phyloP scores from a whole-genome alignment of 2,329 filamentous ascomycete species.

The Diaporthe sp. region DNA sequence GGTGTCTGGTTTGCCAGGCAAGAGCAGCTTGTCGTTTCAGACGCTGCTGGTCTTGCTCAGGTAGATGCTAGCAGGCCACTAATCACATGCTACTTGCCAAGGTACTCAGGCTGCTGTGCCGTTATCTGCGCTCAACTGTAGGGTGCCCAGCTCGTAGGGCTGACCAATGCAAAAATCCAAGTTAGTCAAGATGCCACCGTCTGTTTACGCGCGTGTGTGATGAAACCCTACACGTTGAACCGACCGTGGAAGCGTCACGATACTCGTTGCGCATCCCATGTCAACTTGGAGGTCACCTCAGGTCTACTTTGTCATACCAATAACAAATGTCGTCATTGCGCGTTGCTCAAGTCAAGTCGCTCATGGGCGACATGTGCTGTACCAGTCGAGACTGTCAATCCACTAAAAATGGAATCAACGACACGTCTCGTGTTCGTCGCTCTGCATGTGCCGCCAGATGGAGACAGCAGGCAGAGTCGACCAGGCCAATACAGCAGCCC shows the following conservation, averaged over 20 bases:
- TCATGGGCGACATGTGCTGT: neutral
- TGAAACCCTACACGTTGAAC: neutral
- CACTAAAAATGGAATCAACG: neutral
- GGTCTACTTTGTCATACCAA: neutral
- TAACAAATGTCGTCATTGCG: neutral
- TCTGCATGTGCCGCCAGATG: neutral
- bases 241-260: neutral
- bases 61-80: neutral
- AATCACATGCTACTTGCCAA: constrained; percentile 15
- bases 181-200: neutral
- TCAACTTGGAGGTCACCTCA: neutral
- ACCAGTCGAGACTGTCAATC: neutral
- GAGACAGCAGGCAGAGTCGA: neutral
- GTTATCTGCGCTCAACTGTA: neutral
- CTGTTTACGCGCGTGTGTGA: neutral
- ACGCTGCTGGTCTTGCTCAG: neutral
- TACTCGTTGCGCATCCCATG: too few relatives aligned
- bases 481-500: neutral
- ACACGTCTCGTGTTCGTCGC: neutral
- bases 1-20: neutral
- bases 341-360: neutral
- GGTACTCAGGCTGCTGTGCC: neutral
- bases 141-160: constrained; percentile 1
- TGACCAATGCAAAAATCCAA: neutral
- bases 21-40: constrained; percentile 1